Percentiles rank a stretch among this genome's conserved stretches.
Evolutionary conservation across 371 early-diverging fungal species (phyloP).

Genomic region (Fennellomyces sp.): DNA sequence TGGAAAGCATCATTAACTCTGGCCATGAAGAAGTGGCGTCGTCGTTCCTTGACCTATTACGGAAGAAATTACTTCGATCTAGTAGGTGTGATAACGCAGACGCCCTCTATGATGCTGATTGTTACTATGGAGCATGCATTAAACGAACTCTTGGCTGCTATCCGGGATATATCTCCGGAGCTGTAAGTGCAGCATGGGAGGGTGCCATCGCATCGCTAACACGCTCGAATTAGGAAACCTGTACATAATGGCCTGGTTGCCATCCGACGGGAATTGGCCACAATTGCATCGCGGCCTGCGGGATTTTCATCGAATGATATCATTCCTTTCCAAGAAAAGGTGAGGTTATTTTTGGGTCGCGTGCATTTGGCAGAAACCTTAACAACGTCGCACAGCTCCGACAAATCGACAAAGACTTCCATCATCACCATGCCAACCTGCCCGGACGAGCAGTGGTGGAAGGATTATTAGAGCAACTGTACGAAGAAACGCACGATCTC

Average conservation of each 20-base stretch:
- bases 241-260: slow-evolving; percentile 65
- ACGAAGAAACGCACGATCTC: slow-evolving; percentile 80
- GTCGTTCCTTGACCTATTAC: slow-evolving; percentile 58
- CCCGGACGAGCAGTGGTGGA: slow-evolving; percentile 86
- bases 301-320: slow-evolving; percentile 53
- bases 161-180: slow-evolving; percentile 48
- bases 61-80: slow-evolving; percentile 57
- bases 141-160: slow-evolving; percentile 24
- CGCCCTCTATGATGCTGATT: background rate
- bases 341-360: no score
- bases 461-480: slow-evolving; percentile 81
- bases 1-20: slow-evolving; percentile 59
- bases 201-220: background rate
- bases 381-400: no score
- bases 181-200: slow-evolving; percentile 26
- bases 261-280: slow-evolving; percentile 64
- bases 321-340: slow-evolving; percentile 62
- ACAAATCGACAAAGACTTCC: slow-evolving; percentile 58
- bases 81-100: slow-evolving; percentile 38
- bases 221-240: slow-evolving; percentile 47
- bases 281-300: slow-evolving; percentile 45
- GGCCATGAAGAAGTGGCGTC: slow-evolving; percentile 39
- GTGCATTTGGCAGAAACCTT: no score
- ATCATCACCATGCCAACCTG: slow-evolving; percentile 22
- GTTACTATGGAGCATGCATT: slow-evolving; percentile 28